Evolutionary conservation across 495 filamentous ascomycete genomes (phyloP).

Genomic region (Glonium stellatum): DNA sequence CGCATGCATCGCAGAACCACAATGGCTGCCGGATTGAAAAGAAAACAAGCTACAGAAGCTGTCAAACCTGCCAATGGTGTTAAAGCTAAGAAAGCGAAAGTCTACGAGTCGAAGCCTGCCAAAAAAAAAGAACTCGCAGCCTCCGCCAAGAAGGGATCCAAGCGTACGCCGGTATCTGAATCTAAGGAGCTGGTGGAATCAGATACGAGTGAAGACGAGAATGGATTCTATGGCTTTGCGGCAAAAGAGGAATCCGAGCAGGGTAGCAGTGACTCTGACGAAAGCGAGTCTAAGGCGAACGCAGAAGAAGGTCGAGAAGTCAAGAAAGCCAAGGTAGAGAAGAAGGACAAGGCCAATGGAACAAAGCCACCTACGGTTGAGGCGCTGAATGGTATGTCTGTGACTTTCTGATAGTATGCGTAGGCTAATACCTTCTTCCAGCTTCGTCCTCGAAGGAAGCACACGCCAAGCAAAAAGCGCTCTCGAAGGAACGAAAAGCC

Average conservation of each 20-base stretch:
- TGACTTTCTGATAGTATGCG: background rate
- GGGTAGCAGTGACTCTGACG: background rate
- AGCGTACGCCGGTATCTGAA: slow-evolving; percentile 10
- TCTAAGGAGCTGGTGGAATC: slow-evolving; percentile 27
- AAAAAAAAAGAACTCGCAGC: slow-evolving; percentile 6
- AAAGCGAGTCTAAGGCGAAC: slow-evolving; percentile 1
- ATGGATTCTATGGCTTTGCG: slow-evolving; percentile 29
- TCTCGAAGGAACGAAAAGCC: slow-evolving; percentile 81
- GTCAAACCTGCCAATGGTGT: background rate
- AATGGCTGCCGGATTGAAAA: slow-evolving; percentile 25
- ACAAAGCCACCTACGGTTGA: background rate
- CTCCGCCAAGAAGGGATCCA: slow-evolving; percentile 4
- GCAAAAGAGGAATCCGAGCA: slow-evolving; percentile 10
- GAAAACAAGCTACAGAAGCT: slow-evolving; percentile 13
- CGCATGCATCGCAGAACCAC: background rate
- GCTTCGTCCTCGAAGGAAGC: slow-evolving; percentile 62
- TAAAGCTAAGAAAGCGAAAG: slow-evolving; percentile 23
- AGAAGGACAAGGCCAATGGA: background rate
- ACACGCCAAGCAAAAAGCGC: slow-evolving; percentile 84
- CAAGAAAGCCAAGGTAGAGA: background rate
- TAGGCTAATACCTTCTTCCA: slow-evolving; percentile 11
- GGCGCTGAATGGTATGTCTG: slow-evolving; percentile 10
- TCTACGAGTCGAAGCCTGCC: slow-evolving; percentile 10
- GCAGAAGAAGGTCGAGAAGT: background rate
- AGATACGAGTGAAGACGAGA: slow-evolving; percentile 29